These are phyloP conservation scores for Bryoerythrophyllum caledonicum DNA, from an alignment of 225 moss, liverwort and hornwort species.

Conservation along the genomic window DNA sequence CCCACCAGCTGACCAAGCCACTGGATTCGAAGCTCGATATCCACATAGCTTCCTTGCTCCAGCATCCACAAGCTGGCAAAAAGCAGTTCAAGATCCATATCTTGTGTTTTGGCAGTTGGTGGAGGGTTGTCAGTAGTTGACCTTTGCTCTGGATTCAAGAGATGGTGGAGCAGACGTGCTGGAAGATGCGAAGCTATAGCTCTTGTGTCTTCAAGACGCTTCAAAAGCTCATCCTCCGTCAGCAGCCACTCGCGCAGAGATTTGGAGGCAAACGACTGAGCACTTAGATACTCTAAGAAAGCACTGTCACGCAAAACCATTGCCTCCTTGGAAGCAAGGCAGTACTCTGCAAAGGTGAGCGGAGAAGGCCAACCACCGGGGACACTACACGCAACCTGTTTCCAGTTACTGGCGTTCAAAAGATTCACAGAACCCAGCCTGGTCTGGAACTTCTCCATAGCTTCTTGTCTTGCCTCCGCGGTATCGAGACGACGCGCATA, in stretches of 20 bases:
- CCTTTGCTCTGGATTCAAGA: slow-evolving; percentile 45
- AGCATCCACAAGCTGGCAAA: slow-evolving; percentile 86
- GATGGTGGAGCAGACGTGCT: slow-evolving; percentile 41
- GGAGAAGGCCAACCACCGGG: slow-evolving; percentile 96
- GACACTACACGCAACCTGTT: slow-evolving; percentile 48
- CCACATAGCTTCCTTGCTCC: slow-evolving; percentile 68
- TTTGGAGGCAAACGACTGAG: slow-evolving; percentile 53
- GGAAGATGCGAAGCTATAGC: slow-evolving; percentile 39
- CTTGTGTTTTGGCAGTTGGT: slow-evolving; percentile 22
- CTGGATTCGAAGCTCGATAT: slow-evolving; percentile 64
- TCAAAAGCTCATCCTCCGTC: slow-evolving; percentile 31
- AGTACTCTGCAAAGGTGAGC: slow-evolving; percentile 52
- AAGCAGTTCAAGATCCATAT: slow-evolving; percentile 48
- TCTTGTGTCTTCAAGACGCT: slow-evolving; percentile 38
- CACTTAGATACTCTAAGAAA: slow-evolving; percentile 63
- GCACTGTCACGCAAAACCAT: slow-evolving; percentile 68
- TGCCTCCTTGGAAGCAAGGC: slow-evolving; percentile 62
- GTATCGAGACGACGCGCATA: slow-evolving; percentile 70
- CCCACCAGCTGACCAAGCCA: slow-evolving; percentile 50
- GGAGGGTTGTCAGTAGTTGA: background rate
- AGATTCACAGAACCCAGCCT: slow-evolving; percentile 51
- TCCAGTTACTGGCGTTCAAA: slow-evolving; percentile 41
- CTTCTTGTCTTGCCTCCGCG: slow-evolving; percentile 61
- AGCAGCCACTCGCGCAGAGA: slow-evolving; percentile 45
- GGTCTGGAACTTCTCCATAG: slow-evolving; percentile 56